Evolutionary conservation across 2,329 filamentous ascomycete genomes (phyloP).

Genomic region (Ophiostoma montium): DNA sequence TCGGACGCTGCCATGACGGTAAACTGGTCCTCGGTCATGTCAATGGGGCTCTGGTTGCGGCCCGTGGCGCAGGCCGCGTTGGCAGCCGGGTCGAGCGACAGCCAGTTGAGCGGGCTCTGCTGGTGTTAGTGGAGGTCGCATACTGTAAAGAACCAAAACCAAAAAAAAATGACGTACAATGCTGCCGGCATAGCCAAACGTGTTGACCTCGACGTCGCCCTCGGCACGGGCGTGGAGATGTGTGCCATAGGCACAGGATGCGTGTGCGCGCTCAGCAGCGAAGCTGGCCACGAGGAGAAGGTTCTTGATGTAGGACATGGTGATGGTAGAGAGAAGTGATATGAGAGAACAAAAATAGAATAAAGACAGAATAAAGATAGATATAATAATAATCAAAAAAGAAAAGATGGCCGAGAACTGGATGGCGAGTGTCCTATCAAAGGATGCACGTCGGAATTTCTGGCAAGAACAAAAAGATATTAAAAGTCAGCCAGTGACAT

Average conservation of each 20-base stretch:
- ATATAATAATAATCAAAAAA: not conserved
- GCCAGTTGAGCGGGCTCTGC: conserved; percentile 23
- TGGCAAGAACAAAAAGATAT: no score
- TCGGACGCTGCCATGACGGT: conserved; percentile 19
- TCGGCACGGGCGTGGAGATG: conserved; percentile 21
- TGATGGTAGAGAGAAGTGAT: not conserved
- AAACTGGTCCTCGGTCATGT: conserved; percentile 28
- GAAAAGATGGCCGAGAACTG: no score
- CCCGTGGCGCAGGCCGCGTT: conserved; percentile 38
- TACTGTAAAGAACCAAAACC: not conserved
- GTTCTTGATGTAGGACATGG: not conserved
- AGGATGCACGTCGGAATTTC: no score
- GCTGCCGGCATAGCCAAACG: conserved; percentile 24
- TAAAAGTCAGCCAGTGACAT: no score
- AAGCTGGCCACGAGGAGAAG: not conserved
- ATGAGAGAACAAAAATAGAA: not conserved
- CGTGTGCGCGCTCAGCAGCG: not conserved
- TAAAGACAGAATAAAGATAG: not conserved
- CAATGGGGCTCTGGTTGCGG: conserved; percentile 43
- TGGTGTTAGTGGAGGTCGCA: not conserved
- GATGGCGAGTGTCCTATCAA: no score
- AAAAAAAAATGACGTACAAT: conserved; percentile 18
- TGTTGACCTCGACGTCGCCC: conserved; percentile 20
- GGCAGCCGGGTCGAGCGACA: conserved; percentile 20
- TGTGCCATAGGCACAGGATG: conserved; percentile 25